phyloP scores from a whole-genome alignment of 768 basidiomycete species.

The Neoboletus brunneissimus region DNA sequence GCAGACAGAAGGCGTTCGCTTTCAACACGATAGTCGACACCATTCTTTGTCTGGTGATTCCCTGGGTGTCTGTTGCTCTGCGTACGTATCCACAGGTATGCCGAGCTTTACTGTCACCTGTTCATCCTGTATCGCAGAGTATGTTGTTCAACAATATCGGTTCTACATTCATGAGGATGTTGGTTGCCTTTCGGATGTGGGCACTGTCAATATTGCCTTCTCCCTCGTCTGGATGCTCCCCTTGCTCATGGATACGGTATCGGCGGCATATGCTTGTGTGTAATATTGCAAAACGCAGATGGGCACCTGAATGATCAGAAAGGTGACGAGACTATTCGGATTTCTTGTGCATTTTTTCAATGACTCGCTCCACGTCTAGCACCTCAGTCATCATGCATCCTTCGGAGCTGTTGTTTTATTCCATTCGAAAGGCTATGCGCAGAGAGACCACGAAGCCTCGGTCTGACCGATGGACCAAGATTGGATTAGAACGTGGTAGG shows the following conservation, averaged over 20 bases:
- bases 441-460: background rate
- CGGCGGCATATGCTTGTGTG: constrained; percentile 11
- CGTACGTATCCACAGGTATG: constrained; percentile 19
- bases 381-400: background rate
- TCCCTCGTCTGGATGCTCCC: constrained; percentile 46
- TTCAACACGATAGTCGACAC: constrained; percentile 27
- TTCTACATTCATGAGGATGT: constrained; percentile 48
- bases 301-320: background rate
- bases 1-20: constrained; percentile 20
- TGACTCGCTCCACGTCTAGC: background rate
- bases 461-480: background rate
- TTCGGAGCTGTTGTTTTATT: background rate
- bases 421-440: background rate
- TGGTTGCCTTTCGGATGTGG: constrained; percentile 42
- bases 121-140: constrained; percentile 29
- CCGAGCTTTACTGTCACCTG: background rate
- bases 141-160: constrained; percentile 50
- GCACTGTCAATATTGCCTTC: constrained; percentile 34
- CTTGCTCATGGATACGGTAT: constrained; percentile 43
- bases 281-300: background rate
- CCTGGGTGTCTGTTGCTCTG: constrained; percentile 31
- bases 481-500: background rate
- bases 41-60: constrained; percentile 32
- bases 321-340: background rate
- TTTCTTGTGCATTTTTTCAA: background rate